Percentiles rank a stretch among this genome's conserved stretches.
Conservation (phyloP, 805 yeast genomes). For the Sugiyamaella marilandica region DNA sequence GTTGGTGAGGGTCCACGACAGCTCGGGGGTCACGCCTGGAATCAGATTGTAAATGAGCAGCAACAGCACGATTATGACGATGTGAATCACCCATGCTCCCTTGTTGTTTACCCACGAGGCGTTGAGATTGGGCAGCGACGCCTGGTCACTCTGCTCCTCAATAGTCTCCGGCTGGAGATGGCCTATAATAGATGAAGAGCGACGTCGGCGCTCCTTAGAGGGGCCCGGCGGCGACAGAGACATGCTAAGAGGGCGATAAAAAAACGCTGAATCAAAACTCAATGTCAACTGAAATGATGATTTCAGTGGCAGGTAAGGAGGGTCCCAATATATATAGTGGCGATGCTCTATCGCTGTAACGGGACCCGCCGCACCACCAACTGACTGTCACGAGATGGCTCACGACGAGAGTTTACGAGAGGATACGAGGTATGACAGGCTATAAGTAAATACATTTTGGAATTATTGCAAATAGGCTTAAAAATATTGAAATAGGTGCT, state of each 20-base stretch:
- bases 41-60: conserved; percentile 74
- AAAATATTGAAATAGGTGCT: too few species aligned
- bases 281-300: too few species aligned
- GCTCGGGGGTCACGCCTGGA: conserved; percentile 74
- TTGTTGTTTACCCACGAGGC: conserved; percentile 95
- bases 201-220: conserved; percentile 42
- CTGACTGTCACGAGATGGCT: too few species aligned
- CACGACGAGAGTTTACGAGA: too few species aligned
- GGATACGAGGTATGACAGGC: too few species aligned
- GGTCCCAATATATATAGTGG: too few species aligned
- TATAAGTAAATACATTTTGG: too few species aligned
- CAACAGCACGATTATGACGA: conserved; percentile 70
- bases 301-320: too few species aligned
- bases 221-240: conserved; percentile 6
- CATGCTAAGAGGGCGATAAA: not conserved
- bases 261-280: too few species aligned
- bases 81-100: conserved; percentile 92
- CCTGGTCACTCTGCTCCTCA: conserved; percentile 90
- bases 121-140: conserved; percentile 80
- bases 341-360: too few species aligned
- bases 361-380: too few species aligned
- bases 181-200: conserved; percentile 85
- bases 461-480: too few species aligned
- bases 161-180: conserved; percentile 90
- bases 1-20: conserved; percentile 93